Conservation (phyloP, 352 stramenopile species). For the Phytophthora quininea region DNA sequence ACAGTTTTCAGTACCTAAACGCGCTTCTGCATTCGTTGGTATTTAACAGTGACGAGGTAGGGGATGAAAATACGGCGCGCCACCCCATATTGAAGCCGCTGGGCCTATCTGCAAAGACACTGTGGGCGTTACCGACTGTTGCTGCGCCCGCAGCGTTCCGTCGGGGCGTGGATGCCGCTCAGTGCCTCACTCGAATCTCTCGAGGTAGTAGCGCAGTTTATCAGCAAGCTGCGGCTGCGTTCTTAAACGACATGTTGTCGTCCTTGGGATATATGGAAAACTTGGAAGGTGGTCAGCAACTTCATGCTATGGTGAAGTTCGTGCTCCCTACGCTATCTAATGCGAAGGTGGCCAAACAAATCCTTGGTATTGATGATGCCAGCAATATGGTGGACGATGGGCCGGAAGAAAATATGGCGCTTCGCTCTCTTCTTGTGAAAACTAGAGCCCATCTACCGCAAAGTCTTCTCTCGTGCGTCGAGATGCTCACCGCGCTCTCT, state of each 20-base stretch:
- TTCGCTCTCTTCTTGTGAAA: conserved; percentile 40
- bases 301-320: conserved; percentile 75
- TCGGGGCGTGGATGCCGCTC: conserved; percentile 10
- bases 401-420: conserved; percentile 7
- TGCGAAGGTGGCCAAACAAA: conserved; percentile 42
- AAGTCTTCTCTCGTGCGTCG: conserved; percentile 48
- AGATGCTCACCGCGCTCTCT: conserved; percentile 59
- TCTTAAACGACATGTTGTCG: conserved; percentile 62
- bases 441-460: conserved; percentile 41
- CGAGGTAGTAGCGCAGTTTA: conserved; percentile 38
- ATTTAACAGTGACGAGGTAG: conserved; percentile 34
- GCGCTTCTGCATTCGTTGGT: conserved; percentile 48
- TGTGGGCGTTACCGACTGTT: conserved; percentile 43
- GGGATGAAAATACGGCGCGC: conserved; percentile 13
- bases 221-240: conserved; percentile 58
- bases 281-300: conserved; percentile 42
- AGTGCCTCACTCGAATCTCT: not conserved
- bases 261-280: conserved; percentile 62
- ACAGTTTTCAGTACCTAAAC: conserved; percentile 67
- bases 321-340: conserved; percentile 55
- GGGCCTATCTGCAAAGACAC: conserved; percentile 27
- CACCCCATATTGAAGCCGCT: conserved; percentile 36
- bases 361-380: conserved; percentile 32
- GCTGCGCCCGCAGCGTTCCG: conserved; percentile 12
- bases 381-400: conserved; percentile 21